Percentiles rank a stretch among this genome's conserved stretches.
Evolutionary conservation across 352 stramenopile species (phyloP).

Genomic region (Saprolegnia parasitica): DNA sequence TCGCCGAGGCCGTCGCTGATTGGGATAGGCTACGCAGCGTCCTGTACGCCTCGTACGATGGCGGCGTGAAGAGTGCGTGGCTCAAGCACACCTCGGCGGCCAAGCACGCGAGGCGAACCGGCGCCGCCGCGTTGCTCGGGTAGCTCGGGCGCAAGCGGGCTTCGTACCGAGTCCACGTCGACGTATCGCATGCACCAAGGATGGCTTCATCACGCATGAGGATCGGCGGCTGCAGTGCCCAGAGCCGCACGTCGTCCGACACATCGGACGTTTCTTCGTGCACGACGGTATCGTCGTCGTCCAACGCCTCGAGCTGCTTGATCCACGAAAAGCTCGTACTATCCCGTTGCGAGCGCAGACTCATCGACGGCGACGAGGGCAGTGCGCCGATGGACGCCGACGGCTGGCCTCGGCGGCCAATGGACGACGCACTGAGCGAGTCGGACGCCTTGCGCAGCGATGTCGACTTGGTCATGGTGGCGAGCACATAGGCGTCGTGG

Average conservation of each 20-base stretch:
- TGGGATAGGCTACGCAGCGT: constrained; percentile 3
- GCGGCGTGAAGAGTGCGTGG: constrained; percentile 52
- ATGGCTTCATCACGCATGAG: neutral
- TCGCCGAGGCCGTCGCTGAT: neutral
- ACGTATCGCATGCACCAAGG: neutral
- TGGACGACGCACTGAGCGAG: constrained; percentile 38
- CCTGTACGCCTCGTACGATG: constrained; percentile 41
- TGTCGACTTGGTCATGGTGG: constrained; percentile 26
- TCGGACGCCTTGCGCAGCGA: constrained; percentile 33
- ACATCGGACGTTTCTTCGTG: neutral
- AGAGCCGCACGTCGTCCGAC: neutral
- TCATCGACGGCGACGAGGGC: neutral
- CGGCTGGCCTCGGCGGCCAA: neutral
- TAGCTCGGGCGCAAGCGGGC: constrained; percentile 34
- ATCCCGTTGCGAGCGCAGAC: neutral
- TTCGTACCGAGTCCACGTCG: constrained; percentile 31
- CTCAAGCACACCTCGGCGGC: constrained; percentile 63
- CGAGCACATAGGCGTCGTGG: neutral
- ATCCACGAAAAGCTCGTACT: neutral
- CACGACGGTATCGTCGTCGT: neutral
- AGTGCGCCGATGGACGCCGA: neutral
- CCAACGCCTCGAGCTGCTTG: neutral
- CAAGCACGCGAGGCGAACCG: constrained; percentile 63
- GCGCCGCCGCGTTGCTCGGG: constrained; percentile 40
- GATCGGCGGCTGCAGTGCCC: neutral